Evolutionary conservation across 495 filamentous ascomycete species (phyloP).

Genomic region (Aspergillus bertholletiae): DNA sequence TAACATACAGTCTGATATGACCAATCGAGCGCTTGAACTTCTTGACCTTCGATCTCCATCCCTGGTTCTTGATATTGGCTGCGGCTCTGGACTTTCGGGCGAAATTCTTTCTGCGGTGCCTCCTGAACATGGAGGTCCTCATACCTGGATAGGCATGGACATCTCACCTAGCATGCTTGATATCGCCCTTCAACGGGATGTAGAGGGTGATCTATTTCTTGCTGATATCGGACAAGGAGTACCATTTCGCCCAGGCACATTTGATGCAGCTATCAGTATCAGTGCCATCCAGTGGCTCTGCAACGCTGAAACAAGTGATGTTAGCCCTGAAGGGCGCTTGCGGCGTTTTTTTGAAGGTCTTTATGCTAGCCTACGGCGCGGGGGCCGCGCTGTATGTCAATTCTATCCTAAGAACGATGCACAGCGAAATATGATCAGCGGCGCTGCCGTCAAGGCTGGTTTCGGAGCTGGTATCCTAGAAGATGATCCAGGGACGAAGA

Average conservation of each 20-base stretch:
- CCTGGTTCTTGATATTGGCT: constrained; percentile 90
- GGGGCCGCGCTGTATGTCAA: constrained; percentile 89
- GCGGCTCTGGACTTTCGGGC: constrained; percentile 91
- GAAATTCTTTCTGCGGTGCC: constrained; percentile 75
- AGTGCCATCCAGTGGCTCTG: constrained; percentile 97
- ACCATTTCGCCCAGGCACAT: constrained; percentile 86
- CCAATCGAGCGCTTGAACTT: constrained; percentile 83
- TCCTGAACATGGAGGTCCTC: constrained; percentile 71
- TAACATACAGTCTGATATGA: constrained; percentile 93
- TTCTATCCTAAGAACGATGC: constrained; percentile 96
- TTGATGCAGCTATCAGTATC: constrained; percentile 94
- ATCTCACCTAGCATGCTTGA: constrained; percentile 91
- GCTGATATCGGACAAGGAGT: constrained; percentile 94
- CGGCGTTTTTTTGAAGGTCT: constrained; percentile 88
- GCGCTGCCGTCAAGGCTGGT: constrained; percentile 84
- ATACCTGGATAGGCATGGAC: constrained; percentile 94
- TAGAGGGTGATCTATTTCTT: constrained; percentile 86
- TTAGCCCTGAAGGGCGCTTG: constrained; percentile 70
- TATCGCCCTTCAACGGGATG: constrained; percentile 83
- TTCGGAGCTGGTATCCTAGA: constrained; percentile 94
- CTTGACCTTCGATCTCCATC: constrained; percentile 78
- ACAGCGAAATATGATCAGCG: constrained; percentile 86
- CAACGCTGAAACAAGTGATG: constrained; percentile 86
- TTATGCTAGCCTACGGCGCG: constrained; percentile 77
- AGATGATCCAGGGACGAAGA: constrained; percentile 95